Conservation (phyloP, 306 rosid species). For the Hippophae gyantsensis region DNA sequence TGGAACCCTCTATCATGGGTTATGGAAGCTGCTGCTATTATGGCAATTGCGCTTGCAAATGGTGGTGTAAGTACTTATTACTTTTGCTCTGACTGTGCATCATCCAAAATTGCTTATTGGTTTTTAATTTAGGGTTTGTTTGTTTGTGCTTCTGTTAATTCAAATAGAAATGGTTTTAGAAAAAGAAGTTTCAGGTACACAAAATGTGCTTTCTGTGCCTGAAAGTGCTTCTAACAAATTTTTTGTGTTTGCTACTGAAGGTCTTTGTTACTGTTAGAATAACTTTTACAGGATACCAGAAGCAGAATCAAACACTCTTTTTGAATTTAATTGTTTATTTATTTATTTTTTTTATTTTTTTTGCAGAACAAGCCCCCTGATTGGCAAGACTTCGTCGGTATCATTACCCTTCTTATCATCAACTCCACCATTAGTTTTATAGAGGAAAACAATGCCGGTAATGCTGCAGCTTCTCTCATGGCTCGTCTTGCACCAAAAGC, state of each 20-base stretch:
- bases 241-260: too few relatives aligned
- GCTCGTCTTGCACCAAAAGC: slow-evolving; percentile 98
- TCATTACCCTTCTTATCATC: slow-evolving; percentile 78
- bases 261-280: too few relatives aligned
- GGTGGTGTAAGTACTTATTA: slow-evolving; percentile 65
- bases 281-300: too few relatives aligned
- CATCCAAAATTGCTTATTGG: slow-evolving; percentile 1
- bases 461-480: slow-evolving; percentile 99
- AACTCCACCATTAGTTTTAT: slow-evolving; percentile 96
- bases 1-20: slow-evolving; percentile 99
- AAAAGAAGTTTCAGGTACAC: too few relatives aligned
- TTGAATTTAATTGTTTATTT: background rate
- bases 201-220: too few relatives aligned
- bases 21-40: slow-evolving; percentile 98
- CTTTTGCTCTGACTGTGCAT: slow-evolving; percentile 8
- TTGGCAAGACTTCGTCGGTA: slow-evolving; percentile 99
- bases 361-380: slow-evolving; percentile 86
- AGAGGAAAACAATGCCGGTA: slow-evolving; percentile 96
- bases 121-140: background rate
- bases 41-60: slow-evolving; percentile 99
- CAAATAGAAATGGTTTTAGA: too few relatives aligned
- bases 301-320: background rate
- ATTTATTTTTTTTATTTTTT: background rate
- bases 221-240: too few relatives aligned
- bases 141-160: too few relatives aligned